phyloP scores from a whole-genome alignment of 768 basidiomycete genomes.

The Rhodotorula kratochvilovae region DNA sequence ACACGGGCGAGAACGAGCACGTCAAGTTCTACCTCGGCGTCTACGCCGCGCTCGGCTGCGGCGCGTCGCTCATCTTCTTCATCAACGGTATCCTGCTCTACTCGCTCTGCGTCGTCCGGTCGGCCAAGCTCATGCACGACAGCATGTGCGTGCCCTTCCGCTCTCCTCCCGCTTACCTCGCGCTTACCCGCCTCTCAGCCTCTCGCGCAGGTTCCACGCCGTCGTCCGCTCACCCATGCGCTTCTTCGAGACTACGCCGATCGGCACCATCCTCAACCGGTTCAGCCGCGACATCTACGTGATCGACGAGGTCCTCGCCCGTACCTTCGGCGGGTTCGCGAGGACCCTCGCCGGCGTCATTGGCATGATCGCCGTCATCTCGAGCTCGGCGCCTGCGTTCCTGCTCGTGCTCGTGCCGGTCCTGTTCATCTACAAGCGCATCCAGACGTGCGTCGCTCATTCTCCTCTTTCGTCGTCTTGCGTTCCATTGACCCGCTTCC shows the following conservation, averaged over 20 bases:
- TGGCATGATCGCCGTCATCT: constrained; percentile 42
- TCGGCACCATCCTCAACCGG: constrained; percentile 78
- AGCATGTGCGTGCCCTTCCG: constrained; percentile 23
- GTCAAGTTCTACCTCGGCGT: constrained; percentile 36
- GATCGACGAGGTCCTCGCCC: constrained; percentile 72
- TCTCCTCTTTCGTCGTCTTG: constrained; percentile 44
- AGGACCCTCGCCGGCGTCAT: constrained; percentile 51
- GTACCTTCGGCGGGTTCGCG: constrained; percentile 67
- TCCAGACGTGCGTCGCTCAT: constrained; percentile 17
- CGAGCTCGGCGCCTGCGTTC: constrained; percentile 52
- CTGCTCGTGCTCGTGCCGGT: constrained; percentile 76
- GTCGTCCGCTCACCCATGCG: constrained; percentile 63
- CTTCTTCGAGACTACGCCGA: constrained; percentile 87
- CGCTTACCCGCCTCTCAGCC: not conserved
- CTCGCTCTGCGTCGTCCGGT: constrained; percentile 41
- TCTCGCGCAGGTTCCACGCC: constrained; percentile 53
- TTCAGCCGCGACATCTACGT: constrained; percentile 72
- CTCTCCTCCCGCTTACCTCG: not conserved
- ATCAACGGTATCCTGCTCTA: constrained; percentile 42
- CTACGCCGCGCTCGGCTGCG: constrained; percentile 24
- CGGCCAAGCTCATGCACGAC: constrained; percentile 40
- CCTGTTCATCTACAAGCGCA: constrained; percentile 59
- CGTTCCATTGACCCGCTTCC: not conserved
- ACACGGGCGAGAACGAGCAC: constrained; percentile 34
- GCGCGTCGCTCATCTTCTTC: constrained; percentile 30